These are phyloP conservation scores for Phyllosticta paracitricarpa DNA, from an alignment of 2,329 filamentous ascomycete species.

Conservation along the genomic window DNA sequence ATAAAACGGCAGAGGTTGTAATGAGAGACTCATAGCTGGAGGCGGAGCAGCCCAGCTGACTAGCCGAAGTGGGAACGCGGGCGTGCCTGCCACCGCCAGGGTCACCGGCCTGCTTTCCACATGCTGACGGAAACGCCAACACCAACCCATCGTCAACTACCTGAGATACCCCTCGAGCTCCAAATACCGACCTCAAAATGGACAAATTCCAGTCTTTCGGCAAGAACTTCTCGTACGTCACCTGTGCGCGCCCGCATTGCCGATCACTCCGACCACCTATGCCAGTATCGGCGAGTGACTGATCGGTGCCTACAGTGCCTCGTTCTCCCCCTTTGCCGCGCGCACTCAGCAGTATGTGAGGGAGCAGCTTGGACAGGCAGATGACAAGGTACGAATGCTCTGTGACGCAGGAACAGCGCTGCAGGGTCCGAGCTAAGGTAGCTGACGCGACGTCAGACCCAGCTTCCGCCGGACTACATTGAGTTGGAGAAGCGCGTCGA, in stretches of 20 bases:
- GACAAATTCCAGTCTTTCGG: slow-evolving; percentile 26
- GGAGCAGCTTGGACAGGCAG: slow-evolving; percentile 89
- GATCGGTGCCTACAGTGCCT: slow-evolving; percentile 52
- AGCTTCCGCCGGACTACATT: slow-evolving; percentile 94
- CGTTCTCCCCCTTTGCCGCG: slow-evolving; percentile 84
- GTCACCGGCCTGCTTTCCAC: neutral
- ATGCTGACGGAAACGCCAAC: neutral
- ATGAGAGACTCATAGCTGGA: neutral
- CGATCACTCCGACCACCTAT: slow-evolving; percentile 1
- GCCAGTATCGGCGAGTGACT: slow-evolving; percentile 22
- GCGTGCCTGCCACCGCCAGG: neutral
- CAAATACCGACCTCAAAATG: neutral
- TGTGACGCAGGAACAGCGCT: neutral
- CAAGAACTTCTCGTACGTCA: slow-evolving; percentile 56
- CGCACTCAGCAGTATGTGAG: slow-evolving; percentile 96
- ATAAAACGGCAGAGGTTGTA: neutral
- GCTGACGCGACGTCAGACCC: slow-evolving; percentile 51
- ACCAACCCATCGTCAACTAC: neutral
- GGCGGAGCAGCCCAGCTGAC: neutral
- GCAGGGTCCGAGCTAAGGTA: neutral
- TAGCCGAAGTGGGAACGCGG: neutral
- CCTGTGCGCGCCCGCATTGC: slow-evolving; percentile 10
- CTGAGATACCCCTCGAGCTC: neutral
- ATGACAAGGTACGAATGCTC: slow-evolving; percentile 63
- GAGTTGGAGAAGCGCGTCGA: slow-evolving; percentile 98